phyloP scores from a whole-genome alignment of 306 rosid genomes.

The Cicer judaicum region DNA sequence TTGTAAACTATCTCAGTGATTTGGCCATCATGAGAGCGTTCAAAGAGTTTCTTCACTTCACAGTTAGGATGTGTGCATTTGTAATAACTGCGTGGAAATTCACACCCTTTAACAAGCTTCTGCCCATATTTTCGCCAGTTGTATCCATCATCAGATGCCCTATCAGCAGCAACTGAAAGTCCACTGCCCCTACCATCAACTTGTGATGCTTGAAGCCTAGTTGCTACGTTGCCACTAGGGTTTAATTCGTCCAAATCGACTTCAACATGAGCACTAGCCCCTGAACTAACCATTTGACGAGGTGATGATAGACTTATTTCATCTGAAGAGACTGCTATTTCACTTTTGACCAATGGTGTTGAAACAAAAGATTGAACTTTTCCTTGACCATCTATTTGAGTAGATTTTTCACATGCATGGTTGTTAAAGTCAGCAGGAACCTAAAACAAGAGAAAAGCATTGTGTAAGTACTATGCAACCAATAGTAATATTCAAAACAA shows the following conservation, averaged over 20 bases:
- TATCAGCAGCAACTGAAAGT: conserved; percentile 59
- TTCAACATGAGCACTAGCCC: conserved; percentile 63
- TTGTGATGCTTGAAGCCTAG: conserved; percentile 69
- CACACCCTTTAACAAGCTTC: conserved; percentile 96
- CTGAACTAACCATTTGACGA: conserved; percentile 59
- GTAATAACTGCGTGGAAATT: conserved; percentile 98
- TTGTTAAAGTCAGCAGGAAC: conserved; percentile 63
- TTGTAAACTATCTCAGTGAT: conserved; percentile 95
- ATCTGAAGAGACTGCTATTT: conserved; percentile 63
- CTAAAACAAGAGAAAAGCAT: conserved; percentile 62
- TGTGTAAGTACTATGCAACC: conserved; percentile 44
- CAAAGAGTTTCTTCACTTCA: conserved; percentile 98
- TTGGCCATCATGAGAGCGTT: conserved; percentile 95
- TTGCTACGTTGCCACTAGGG: conserved; percentile 54
- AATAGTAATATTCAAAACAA: conserved; percentile 38
- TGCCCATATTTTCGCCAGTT: conserved; percentile 99
- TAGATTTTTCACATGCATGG: conserved; percentile 54
- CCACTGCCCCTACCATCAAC: conserved; percentile 67
- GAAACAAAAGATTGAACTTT: conserved; percentile 58
- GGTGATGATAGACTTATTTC: conserved; percentile 71
- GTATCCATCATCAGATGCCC: conserved; percentile 89
- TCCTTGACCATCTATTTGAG: conserved; percentile 63
- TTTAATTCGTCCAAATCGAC: conserved; percentile 63
- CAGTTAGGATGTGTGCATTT: conserved; percentile 97
- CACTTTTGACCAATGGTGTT: conserved; percentile 64